Evolutionary conservation across 495 filamentous ascomycete species (phyloP), one percentile per base, ranked within the genome.

Genomic region (Lasiosphaeria miniovina): DNA sequence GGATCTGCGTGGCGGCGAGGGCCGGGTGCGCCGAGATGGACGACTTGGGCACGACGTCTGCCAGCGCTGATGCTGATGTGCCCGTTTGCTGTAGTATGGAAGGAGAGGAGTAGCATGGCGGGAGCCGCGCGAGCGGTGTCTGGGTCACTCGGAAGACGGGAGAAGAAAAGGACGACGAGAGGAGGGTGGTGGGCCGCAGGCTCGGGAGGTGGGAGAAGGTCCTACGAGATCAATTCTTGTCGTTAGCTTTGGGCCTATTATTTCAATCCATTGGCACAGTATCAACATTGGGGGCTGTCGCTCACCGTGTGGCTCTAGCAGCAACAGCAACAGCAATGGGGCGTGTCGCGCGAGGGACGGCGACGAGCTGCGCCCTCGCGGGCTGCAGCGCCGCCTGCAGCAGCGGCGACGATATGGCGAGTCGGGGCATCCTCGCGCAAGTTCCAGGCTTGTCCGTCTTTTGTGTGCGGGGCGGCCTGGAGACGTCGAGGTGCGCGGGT

Each of bases 161-260:
- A 55, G 35, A 12, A 43, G 48, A 7, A 14, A 35, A 32, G 41
- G 62, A 36, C 48, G 55, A 14, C 45, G 33, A 31, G 36, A 6
- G 12, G 49, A 60, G 56, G 61, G 72, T 34, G 8, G 73, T 73
- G 8, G 76, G 76, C 11, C 76, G 75, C 7, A 77, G 70, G 54
- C 55, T 57, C 7, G 76, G 73, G 45, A 79, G 73, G 53, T 69
- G 65, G 40, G 75, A 71, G 67, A 79, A 77, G 46, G 67, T 55
- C 52, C 76, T 77, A 12, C 7, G n/a, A 17, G 4, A 48, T 17
- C 4, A 41, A 11, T 36, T 49, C 24, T 2, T 24, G 24, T 24
- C 24, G 24, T 24, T 24, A 3, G 12, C 9, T 6, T 43, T 32
- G 9, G 14, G 14, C 43, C 43, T 46, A 14, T 11, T 14, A 46